These are phyloP conservation scores for Malus asiatica DNA, from an alignment of 306 rosid species.

Conservation along the genomic window DNA sequence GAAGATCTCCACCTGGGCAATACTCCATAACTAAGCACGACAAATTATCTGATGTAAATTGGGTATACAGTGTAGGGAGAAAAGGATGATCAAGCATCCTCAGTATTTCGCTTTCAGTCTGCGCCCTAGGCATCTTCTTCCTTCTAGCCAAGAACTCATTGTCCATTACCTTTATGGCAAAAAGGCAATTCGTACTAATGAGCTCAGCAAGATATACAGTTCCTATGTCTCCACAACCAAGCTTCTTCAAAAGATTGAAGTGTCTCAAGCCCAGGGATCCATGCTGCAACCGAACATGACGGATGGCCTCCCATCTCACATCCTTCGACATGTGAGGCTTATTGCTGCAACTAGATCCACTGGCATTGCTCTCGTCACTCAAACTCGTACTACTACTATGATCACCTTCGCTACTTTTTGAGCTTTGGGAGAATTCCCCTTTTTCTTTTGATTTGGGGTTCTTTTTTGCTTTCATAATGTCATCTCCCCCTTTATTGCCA, in stretches of 20 bases:
- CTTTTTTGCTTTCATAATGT: conserved; percentile 34
- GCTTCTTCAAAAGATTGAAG: conserved; percentile 89
- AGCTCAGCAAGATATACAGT: conserved; percentile 93
- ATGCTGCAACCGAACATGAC: conserved; percentile 52
- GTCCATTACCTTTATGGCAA: conserved; percentile 99
- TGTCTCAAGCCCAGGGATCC: conserved; percentile 70
- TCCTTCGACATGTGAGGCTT: conserved; percentile 99
- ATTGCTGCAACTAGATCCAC: conserved; percentile 77
- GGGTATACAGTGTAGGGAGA: conserved; percentile 86
- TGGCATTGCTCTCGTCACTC: conserved; percentile 81
- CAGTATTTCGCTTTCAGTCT: conserved; percentile 90
- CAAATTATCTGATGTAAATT: conserved; percentile 83
- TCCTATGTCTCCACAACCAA: conserved; percentile 98
- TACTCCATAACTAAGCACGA: conserved; percentile 97
- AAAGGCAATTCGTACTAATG: conserved; percentile 65
- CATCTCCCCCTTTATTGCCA: conserved; percentile 33
- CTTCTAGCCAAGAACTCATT: conserved; percentile 82
- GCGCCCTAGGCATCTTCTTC: conserved; percentile 96
- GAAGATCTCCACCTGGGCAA: conserved; percentile 99
- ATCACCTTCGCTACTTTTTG: conserved; percentile 93
- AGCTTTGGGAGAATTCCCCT: conserved; percentile 88
- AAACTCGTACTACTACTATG: conserved; percentile 89
- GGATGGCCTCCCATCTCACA: conserved; percentile 86
- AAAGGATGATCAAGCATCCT: conserved; percentile 96
- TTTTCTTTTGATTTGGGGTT: conserved; percentile 51